Conservation (phyloP, 495 filamentous ascomycete genomes). For the Mytilinidion resinicola region DNA sequence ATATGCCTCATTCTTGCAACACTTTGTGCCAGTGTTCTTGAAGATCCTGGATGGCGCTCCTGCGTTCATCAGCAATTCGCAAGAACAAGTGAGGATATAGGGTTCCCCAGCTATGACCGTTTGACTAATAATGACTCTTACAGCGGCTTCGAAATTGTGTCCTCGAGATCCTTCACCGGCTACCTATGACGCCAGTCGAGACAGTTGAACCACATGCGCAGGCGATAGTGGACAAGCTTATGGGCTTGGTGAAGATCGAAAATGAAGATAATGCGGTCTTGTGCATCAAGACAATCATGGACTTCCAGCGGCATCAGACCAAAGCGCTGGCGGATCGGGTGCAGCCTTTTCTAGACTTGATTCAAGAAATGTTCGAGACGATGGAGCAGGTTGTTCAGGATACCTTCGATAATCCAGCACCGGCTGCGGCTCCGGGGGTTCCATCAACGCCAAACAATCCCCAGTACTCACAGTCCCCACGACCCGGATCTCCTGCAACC, state of each 20-base stretch:
- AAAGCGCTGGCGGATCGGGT: slow-evolving; percentile 73
- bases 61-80: slow-evolving; percentile 81
- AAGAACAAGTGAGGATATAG: slow-evolving; percentile 60
- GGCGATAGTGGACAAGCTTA: slow-evolving; percentile 79
- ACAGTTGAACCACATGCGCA: slow-evolving; percentile 78
- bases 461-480: slow-evolving; percentile 74
- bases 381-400: slow-evolving; percentile 91
- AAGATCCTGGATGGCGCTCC: slow-evolving; percentile 77
- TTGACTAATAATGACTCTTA: slow-evolving; percentile 9
- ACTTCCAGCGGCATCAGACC: slow-evolving; percentile 85
- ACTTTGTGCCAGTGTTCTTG: slow-evolving; percentile 85
- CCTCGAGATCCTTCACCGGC: slow-evolving; percentile 87
- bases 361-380: slow-evolving; percentile 89
- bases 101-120: neutral
- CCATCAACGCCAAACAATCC: slow-evolving; percentile 74
- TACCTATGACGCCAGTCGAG: slow-evolving; percentile 76
- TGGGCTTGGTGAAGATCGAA: slow-evolving; percentile 79
- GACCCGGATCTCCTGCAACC: slow-evolving; percentile 81
- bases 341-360: slow-evolving; percentile 83
- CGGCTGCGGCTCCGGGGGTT: slow-evolving; percentile 48
- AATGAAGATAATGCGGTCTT: slow-evolving; percentile 98
- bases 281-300: slow-evolving; percentile 96
- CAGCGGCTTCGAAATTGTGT: slow-evolving; percentile 86
- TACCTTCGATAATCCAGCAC: slow-evolving; percentile 72
- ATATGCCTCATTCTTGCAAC: slow-evolving; percentile 73